phyloP scores from a whole-genome alignment of 768 basidiomycete species.

The Solioccasus polychromus region DNA sequence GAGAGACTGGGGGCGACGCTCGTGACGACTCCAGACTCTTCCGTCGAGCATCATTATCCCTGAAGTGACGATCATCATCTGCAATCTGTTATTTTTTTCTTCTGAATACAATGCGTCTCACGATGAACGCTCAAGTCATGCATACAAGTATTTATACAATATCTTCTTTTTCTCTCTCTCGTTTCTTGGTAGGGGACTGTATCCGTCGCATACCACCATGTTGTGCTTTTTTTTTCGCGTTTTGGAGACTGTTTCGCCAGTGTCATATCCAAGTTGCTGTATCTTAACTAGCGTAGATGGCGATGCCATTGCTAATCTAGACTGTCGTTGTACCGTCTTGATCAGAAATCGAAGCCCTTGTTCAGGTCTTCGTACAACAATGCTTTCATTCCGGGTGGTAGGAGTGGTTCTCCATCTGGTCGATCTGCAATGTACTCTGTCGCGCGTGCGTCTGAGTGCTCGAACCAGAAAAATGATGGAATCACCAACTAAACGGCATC shows the following conservation, averaged over 20 bases:
- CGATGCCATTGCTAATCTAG: neutral
- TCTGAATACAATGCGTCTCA: too few species aligned
- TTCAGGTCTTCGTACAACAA: conserved; percentile 84
- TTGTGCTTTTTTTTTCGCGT: too few species aligned
- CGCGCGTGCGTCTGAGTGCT: neutral
- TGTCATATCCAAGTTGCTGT: conserved; percentile 23
- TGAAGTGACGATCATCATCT: too few species aligned
- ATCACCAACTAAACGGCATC: conserved; percentile 90
- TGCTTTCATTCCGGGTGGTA: conserved; percentile 90
- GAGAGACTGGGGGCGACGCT: conserved; percentile 20
- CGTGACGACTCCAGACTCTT: conserved; percentile 5
- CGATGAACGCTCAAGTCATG: too few species aligned
- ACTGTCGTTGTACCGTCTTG: neutral
- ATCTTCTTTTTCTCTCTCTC: too few species aligned
- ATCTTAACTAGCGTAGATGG: conserved; percentile 16
- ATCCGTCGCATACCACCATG: too few species aligned
- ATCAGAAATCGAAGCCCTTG: conserved; percentile 65
- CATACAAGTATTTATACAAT: too few species aligned
- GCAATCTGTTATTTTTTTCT: too few species aligned
- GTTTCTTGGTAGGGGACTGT: conserved; percentile 16
- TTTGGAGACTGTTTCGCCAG: too few species aligned
- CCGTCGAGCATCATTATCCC: too few species aligned
- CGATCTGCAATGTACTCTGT: conserved; percentile 49
- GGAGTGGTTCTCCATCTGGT: conserved; percentile 54
- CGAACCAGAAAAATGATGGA: too few species aligned